Percentiles rank a stretch among this genome's conserved stretches.
These are phyloP conservation scores for Umbilicus rupestris DNA, from an alignment of 164 flowering plant species.

Conservation along the genomic window DNA sequence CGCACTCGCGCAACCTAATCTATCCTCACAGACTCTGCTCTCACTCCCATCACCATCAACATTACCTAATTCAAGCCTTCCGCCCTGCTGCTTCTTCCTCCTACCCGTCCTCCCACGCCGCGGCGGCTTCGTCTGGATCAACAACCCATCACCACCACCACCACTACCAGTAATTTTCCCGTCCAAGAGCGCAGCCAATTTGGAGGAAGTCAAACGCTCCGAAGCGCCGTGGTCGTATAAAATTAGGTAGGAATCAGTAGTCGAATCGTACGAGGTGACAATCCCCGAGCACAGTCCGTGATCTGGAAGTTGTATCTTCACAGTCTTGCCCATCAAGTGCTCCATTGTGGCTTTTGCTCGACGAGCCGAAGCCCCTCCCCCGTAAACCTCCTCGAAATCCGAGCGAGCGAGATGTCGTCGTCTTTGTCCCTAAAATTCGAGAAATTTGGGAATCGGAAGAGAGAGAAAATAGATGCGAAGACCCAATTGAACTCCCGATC, in stretches of 20 bases:
- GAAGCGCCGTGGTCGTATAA: slow-evolving; percentile 52
- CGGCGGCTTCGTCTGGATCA: slow-evolving; percentile 10
- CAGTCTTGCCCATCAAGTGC: slow-evolving; percentile 29
- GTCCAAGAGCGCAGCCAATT: slow-evolving; percentile 24
- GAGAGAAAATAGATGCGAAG: slow-evolving; percentile 2
- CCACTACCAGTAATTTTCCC: background rate
- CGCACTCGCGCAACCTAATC: slow-evolving; percentile 9
- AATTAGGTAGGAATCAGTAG: slow-evolving; percentile 38
- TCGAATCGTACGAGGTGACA: slow-evolving; percentile 39
- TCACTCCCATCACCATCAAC: background rate
- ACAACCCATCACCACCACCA: slow-evolving; percentile 3
- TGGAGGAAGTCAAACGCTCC: slow-evolving; percentile 39
- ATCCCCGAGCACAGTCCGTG: slow-evolving; percentile 33
- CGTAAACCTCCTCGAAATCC: background rate
- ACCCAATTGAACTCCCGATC: too few relatives aligned
- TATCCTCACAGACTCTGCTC: too few relatives aligned
- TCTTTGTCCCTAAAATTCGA: background rate
- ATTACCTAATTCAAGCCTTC: background rate
- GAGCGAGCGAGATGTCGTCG: background rate
- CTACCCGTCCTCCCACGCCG: slow-evolving; percentile 33
- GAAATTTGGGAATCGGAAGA: slow-evolving; percentile 1
- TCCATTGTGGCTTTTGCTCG: background rate
- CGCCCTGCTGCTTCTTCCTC: background rate
- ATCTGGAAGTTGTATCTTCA: slow-evolving; percentile 48
- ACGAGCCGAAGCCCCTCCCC: background rate